phyloP scores from a whole-genome alignment of 805 yeast genomes.

The Ogataea pilisensis region DNA sequence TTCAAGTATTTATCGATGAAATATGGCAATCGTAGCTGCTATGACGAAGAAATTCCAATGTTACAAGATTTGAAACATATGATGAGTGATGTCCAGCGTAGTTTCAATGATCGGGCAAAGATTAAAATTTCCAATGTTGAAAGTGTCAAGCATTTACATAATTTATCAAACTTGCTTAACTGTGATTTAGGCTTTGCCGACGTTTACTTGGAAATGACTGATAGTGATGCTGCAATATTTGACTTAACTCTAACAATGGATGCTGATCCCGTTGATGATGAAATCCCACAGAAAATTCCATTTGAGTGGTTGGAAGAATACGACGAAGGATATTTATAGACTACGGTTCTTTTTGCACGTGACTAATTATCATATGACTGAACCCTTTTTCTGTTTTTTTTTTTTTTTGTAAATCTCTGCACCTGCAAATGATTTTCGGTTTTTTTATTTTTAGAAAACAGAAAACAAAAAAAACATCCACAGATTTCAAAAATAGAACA shows the following conservation, averaged over 20 bases:
- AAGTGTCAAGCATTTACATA: background rate
- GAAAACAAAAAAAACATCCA: background rate
- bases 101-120: background rate
- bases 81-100: background rate
- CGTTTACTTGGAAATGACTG: background rate
- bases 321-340: too few species aligned
- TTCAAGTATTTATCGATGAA: constrained; percentile 4
- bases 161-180: background rate
- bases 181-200: background rate
- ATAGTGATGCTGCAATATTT: background rate
- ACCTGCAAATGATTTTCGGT: too few species aligned
- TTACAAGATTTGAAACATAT: constrained; percentile 4
- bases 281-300: background rate
- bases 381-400: too few species aligned
- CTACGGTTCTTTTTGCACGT: background rate
- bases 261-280: background rate
- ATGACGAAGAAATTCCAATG: background rate
- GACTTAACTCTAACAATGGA: background rate
- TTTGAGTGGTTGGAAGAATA: background rate
- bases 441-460: background rate
- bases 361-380: background rate
- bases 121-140: background rate
- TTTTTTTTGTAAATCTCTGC: too few species aligned
- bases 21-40: background rate
- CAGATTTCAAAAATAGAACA: too few species aligned